Evolutionary conservation across 345 rosid genomes (phyloP).

Genomic region (Lumnitzera racemosa): DNA sequence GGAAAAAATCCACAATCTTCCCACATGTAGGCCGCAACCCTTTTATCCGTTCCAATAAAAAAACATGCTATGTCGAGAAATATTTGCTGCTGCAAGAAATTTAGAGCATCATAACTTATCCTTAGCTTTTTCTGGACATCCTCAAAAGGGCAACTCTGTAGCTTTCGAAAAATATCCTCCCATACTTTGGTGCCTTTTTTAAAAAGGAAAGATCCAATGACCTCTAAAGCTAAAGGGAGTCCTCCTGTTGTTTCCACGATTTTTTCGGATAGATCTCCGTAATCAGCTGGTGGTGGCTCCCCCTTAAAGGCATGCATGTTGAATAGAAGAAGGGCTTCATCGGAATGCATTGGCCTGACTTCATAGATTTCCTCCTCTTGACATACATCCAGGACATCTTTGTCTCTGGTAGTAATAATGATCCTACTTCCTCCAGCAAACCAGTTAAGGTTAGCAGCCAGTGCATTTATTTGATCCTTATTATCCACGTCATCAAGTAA

Average conservation of each 20-base stretch:
- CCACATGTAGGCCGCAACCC: conserved; percentile 1
- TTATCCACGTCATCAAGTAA: conserved; percentile 4
- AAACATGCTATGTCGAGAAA: conserved; percentile 6
- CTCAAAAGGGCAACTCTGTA: not conserved
- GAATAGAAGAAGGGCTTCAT: not conserved
- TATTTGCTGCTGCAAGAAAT: not conserved
- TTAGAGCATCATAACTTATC: not conserved
- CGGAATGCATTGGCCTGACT: not conserved
- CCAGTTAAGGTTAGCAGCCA: conserved; percentile 1
- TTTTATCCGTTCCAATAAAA: conserved; percentile 3
- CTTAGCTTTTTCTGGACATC: not conserved
- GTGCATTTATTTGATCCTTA: not conserved
- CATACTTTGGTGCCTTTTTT: fast-evolving
- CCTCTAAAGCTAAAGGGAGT: conserved; percentile 2
- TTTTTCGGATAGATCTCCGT: not conserved
- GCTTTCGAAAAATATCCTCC: not conserved
- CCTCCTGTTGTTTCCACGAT: not conserved
- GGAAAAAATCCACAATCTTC: not conserved
- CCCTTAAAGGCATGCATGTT: not conserved
- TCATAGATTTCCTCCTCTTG: not conserved
- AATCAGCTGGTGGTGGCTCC: not conserved
- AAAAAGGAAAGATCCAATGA: not conserved
- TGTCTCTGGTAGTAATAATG: not conserved
- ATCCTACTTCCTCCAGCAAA: not conserved
- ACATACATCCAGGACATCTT: not conserved